A percentile compares a stretch with the other conserved stretches of the same genome.
Evolutionary conservation across 495 filamentous ascomycete genomes (phyloP).

Genomic region (Aspergillus funiculosus): DNA sequence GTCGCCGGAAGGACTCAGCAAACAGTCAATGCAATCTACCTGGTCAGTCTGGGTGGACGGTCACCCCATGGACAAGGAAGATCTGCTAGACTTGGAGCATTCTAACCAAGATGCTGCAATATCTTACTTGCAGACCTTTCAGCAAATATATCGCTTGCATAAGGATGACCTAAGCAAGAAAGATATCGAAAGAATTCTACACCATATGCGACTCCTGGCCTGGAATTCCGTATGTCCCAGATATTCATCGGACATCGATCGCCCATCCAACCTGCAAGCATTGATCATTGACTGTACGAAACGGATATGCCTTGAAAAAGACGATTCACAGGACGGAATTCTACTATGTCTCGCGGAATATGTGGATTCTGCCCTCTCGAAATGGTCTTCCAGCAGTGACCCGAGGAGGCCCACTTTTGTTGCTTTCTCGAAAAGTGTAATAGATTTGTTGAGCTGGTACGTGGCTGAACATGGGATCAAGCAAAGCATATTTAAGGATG

Average conservation of each 20-base stretch:
- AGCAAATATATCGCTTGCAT: slow-evolving; percentile 77
- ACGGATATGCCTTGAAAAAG: slow-evolving; percentile 61
- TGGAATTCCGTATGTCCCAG: slow-evolving; percentile 65
- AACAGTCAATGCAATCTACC: slow-evolving; percentile 51
- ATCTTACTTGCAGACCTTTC: slow-evolving; percentile 70
- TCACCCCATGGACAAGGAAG: slow-evolving; percentile 49
- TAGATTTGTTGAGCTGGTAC: slow-evolving; percentile 61
- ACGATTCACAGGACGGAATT: slow-evolving; percentile 60
- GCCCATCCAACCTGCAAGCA: slow-evolving; percentile 69
- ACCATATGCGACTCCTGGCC: slow-evolving; percentile 54
- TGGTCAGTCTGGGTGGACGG: slow-evolving; percentile 70
- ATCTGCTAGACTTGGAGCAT: slow-evolving; percentile 37
- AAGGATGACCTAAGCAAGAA: slow-evolving; percentile 54
- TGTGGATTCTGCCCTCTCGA: slow-evolving; percentile 55
- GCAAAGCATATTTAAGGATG: slow-evolving; percentile 58
- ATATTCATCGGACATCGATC: slow-evolving; percentile 82
- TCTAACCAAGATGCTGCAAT: slow-evolving; percentile 71
- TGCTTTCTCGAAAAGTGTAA: slow-evolving; percentile 74
- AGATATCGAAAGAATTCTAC: slow-evolving; percentile 50
- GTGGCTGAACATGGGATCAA: slow-evolving; percentile 58
- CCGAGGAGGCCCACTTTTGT: slow-evolving; percentile 65
- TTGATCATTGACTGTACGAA: slow-evolving; percentile 67
- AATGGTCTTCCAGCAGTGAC: slow-evolving; percentile 31
- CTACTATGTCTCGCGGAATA: slow-evolving; percentile 64
- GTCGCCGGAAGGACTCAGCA: slow-evolving; percentile 43